Evolutionary conservation across 352 stramenopile genomes (phyloP).

Genomic region (Globisporangium middletonii): DNA sequence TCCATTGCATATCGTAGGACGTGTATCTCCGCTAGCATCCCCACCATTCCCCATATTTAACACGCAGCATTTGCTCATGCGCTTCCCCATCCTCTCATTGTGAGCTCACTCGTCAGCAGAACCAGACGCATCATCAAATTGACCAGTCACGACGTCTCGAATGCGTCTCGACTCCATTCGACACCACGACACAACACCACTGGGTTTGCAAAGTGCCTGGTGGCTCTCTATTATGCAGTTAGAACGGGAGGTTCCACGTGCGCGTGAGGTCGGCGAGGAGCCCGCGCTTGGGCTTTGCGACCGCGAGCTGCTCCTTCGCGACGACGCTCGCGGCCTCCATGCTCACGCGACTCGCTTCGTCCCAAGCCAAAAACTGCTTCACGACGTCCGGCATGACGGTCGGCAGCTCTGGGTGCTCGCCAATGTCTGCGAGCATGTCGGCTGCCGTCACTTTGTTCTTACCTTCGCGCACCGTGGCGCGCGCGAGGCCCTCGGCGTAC

Average conservation of each 20-base stretch:
- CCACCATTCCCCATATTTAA: conserved; percentile 2
- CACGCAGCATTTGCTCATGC: neutral
- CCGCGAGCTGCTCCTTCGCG: neutral
- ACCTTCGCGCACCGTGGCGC: conserved; percentile 26
- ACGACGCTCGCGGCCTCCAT: conserved; percentile 6
- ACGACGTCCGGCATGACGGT: conserved; percentile 39
- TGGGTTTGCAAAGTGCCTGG: neutral
- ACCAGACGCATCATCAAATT: too few relatives aligned
- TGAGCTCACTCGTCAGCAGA: too few relatives aligned
- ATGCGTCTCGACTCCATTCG: too few relatives aligned
- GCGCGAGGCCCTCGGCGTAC: conserved; percentile 45
- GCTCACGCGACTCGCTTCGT: conserved; percentile 6
- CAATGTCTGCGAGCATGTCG: conserved; percentile 26
- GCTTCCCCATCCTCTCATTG: too few relatives aligned
- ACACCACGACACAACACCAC: too few relatives aligned
- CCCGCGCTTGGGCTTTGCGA: conserved; percentile 3
- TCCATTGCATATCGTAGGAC: conserved; percentile 5
- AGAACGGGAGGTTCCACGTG: conserved; percentile 14
- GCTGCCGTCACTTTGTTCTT: conserved; percentile 13
- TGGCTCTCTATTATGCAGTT: neutral
- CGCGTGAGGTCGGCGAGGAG: conserved; percentile 11
- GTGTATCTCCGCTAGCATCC: neutral
- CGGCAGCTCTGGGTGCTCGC: conserved; percentile 11
- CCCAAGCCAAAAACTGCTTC: conserved; percentile 28
- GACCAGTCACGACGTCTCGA: too few relatives aligned